A percentile compares a stretch with the other conserved stretches of the same genome.
These are phyloP conservation scores for Fusarium pseudograminearum DNA, from an alignment of 2,329 filamentous ascomycete species.

Conservation along the genomic window DNA sequence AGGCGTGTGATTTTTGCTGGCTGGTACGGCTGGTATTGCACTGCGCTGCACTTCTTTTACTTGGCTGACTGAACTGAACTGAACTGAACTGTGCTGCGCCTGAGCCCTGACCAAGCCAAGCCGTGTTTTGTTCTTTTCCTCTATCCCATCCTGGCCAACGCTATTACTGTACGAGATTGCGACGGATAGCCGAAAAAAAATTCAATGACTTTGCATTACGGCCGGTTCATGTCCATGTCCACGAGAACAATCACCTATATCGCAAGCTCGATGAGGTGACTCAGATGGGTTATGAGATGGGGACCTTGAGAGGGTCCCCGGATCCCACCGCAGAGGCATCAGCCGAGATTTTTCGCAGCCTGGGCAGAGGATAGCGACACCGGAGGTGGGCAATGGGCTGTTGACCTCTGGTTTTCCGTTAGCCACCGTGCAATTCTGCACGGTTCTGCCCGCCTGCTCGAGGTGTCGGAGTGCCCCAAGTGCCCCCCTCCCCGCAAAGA, in stretches of 20 bases:
- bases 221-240: slow-evolving; percentile 31
- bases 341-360: slow-evolving; percentile 47
- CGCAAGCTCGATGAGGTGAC: slow-evolving; percentile 46
- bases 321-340: slow-evolving; percentile 47
- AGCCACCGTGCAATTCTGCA: slow-evolving; percentile 46
- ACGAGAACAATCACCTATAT: slow-evolving; percentile 39
- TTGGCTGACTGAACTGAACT: slow-evolving; percentile 30
- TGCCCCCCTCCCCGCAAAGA: slow-evolving; percentile 36
- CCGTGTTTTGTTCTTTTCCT: slow-evolving; percentile 14
- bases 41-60: slow-evolving; percentile 2
- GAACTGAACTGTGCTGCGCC: slow-evolving; percentile 13
- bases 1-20: slow-evolving; percentile 46
- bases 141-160: slow-evolving; percentile 23
- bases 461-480: slow-evolving; percentile 38
- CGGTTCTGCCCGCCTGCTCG: slow-evolving; percentile 46
- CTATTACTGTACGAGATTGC: slow-evolving; percentile 33
- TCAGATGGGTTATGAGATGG: slow-evolving; percentile 38
- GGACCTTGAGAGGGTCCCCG: slow-evolving; percentile 43
- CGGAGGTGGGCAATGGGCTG: slow-evolving; percentile 50
- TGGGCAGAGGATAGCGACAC: slow-evolving; percentile 47
- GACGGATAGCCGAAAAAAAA: slow-evolving; percentile 35
- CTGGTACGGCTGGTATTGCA: slow-evolving; percentile 1
- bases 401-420: slow-evolving; percentile 43
- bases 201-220: slow-evolving; percentile 33
- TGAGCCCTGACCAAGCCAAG: slow-evolving; percentile 13